A percentile compares a stretch with the other conserved stretches of the same genome.
Conservation (phyloP, 805 yeast species). For the Kluyveromyces nonfermentans region DNA sequence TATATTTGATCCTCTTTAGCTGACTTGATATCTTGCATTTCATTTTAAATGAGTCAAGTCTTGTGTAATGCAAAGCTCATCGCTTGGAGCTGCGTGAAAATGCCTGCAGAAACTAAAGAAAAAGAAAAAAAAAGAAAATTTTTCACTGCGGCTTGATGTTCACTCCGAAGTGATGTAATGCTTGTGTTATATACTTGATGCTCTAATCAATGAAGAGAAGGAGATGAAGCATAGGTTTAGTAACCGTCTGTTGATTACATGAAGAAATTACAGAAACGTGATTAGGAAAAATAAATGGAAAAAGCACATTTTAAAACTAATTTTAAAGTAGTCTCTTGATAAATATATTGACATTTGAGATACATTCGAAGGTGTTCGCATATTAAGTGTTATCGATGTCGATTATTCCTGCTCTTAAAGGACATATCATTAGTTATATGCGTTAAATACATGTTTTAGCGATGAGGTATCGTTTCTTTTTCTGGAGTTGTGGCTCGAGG, state of each 20-base stretch:
- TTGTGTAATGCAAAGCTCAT: background rate
- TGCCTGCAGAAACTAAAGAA: background rate
- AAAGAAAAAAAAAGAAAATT: background rate
- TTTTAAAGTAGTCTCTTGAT: background rate
- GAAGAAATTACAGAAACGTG: too few relatives aligned
- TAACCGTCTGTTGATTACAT: too few relatives aligned
- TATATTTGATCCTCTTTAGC: background rate
- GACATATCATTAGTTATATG: background rate
- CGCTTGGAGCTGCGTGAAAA: background rate
- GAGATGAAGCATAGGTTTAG: background rate
- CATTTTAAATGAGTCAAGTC: background rate
- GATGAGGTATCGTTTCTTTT: background rate
- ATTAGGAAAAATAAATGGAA: too few relatives aligned
- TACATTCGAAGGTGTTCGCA: too few relatives aligned
- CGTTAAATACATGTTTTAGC: conserved; percentile 2
- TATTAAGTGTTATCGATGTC: too few relatives aligned
- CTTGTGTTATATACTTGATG: background rate
- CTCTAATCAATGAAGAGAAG: background rate
- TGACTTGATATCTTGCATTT: background rate
- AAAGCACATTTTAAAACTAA: background rate
- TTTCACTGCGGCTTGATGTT: background rate
- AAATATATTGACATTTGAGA: too few relatives aligned
- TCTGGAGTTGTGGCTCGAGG: too few relatives aligned
- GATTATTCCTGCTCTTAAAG: conserved; percentile 3
- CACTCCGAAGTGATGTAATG: background rate